Evolutionary conservation across 2,329 filamentous ascomycete genomes (phyloP).

Genomic region (Fusarium sp.): DNA sequence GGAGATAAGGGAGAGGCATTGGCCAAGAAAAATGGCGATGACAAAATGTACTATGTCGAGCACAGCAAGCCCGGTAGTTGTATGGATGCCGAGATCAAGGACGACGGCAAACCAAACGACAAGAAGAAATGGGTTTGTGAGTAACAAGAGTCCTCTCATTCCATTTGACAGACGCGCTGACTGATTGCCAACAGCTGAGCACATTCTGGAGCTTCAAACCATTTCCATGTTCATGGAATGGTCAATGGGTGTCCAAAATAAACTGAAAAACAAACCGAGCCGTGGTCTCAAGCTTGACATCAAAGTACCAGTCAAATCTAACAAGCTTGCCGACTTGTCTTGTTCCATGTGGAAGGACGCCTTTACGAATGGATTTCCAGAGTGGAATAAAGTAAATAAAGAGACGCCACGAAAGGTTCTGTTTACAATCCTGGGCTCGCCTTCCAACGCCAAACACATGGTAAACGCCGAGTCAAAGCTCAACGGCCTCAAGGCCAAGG

Average conservation of each 20-base stretch:
- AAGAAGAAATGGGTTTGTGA: conserved; percentile 5
- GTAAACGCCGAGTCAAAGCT: not conserved
- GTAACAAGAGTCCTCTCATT: conserved; percentile 2
- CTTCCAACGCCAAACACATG: not conserved
- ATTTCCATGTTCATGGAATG: conserved; percentile 7
- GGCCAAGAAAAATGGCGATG: not conserved
- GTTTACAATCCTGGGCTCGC: not conserved
- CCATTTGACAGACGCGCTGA: not conserved
- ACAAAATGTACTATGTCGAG: conserved; percentile 1
- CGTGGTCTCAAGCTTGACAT: not conserved
- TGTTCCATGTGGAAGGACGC: not conserved
- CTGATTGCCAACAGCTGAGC: conserved; percentile 7
- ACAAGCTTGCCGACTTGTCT: not conserved
- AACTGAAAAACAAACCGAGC: not conserved
- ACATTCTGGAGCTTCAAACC: conserved; percentile 12
- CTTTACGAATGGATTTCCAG: not conserved
- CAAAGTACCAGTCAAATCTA: not conserved
- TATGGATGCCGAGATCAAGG: not conserved
- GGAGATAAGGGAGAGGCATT: not conserved
- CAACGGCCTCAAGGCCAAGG: not conserved
- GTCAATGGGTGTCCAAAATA: not conserved
- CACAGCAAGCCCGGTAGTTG: not conserved
- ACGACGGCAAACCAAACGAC: not conserved
- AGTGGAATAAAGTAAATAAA: not conserved
- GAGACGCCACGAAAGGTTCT: not conserved